These are phyloP conservation scores for Flaveria trinervia DNA, from an alignment of 129 eudicot species.

Conservation along the genomic window DNA sequence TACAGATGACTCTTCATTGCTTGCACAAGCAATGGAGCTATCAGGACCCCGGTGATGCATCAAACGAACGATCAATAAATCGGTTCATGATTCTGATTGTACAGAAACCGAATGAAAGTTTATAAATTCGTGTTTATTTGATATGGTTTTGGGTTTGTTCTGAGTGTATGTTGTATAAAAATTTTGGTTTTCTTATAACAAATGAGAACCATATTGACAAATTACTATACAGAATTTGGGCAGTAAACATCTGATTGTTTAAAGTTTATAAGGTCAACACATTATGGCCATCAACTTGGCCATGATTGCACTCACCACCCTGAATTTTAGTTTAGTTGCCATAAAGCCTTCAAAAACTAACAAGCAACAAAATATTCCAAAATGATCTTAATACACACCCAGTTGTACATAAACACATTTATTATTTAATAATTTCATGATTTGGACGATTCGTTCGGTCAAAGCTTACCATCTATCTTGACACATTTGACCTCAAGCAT, in stretches of 20 bases:
- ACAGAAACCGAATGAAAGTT: conserved; percentile 39
- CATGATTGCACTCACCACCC: not conserved
- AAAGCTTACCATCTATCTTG: not conserved
- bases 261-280: too few species aligned
- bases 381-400: not conserved
- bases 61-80: conserved; percentile 18
- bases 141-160: conserved; percentile 26
- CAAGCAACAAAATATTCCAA: not conserved
- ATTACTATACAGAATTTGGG: too few species aligned
- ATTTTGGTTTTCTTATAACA: not conserved
- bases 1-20: conserved; percentile 84
- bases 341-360: not conserved
- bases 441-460: not conserved
- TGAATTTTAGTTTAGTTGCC: not conserved
- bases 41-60: conserved; percentile 82
- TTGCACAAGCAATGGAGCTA: conserved; percentile 97
- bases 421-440: not conserved
- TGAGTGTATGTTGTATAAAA: not conserved
- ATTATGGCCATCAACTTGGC: not conserved
- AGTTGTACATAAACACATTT: not conserved
- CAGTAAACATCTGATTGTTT: too few species aligned
- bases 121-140: conserved; percentile 5
- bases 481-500: conserved; percentile 2
- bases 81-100: conserved; percentile 26
- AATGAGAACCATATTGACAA: conserved; percentile 1